phyloP scores from a whole-genome alignment of 2,329 filamentous ascomycete species.

The Botryosphaeria dothidea region DNA sequence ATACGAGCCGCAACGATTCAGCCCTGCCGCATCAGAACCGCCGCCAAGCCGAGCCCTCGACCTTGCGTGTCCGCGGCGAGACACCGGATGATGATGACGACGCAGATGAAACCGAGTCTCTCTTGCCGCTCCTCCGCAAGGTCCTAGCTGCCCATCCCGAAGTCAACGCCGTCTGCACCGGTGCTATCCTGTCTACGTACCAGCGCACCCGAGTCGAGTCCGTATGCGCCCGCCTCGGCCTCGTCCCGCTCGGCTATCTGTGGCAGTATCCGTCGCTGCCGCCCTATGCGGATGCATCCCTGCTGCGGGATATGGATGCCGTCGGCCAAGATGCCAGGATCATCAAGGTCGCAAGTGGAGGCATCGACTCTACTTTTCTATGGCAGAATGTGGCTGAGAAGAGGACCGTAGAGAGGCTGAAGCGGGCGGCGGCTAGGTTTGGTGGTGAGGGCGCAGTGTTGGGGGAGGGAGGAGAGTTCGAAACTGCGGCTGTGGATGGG shows the following conservation, averaged over 20 bases:
- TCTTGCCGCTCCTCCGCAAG: conserved; percentile 71
- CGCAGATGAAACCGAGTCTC: conserved; percentile 85
- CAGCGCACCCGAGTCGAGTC: conserved; percentile 95
- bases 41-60: neutral
- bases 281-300: conserved; percentile 46
- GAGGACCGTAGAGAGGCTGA: conserved; percentile 48
- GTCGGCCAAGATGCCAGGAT: conserved; percentile 84
- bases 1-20: neutral
- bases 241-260: conserved; percentile 80
- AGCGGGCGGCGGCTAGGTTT: conserved; percentile 65
- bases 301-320: conserved; percentile 79
- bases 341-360: conserved; percentile 91
- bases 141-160: conserved; percentile 71
- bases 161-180: conserved; percentile 83
- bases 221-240: conserved; percentile 78
- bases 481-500: conserved; percentile 85
- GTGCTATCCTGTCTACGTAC: conserved; percentile 92
- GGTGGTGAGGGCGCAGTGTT: conserved; percentile 71
- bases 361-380: conserved; percentile 76
- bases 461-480: conserved; percentile 94
- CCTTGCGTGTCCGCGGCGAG: neutral
- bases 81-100: conserved; percentile 14
- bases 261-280: conserved; percentile 88
- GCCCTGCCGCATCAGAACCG: neutral
- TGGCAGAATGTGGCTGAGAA: conserved; percentile 75